phyloP scores from a whole-genome alignment of 2,329 filamentous ascomycete genomes.

The Arthrobotrys entomopaga region DNA sequence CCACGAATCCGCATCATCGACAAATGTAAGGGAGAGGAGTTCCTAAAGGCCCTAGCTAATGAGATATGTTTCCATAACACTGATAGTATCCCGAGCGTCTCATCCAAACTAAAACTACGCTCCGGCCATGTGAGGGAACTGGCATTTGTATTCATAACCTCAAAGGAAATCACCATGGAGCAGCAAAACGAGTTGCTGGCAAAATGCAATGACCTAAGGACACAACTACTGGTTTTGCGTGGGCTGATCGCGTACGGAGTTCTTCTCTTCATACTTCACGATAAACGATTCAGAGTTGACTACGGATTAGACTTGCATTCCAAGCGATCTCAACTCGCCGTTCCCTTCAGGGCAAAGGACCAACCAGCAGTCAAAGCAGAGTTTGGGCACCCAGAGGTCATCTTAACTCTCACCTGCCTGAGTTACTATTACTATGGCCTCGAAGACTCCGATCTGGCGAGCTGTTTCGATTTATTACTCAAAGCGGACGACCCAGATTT shows the following conservation, averaged over 20 bases:
- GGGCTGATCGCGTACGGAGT: constrained; percentile 70
- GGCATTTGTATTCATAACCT: constrained; percentile 19
- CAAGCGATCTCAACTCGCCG: constrained; percentile 65
- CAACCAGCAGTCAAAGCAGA: constrained; percentile 67
- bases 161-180: constrained; percentile 5
- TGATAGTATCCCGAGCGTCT: constrained; percentile 24
- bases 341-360: constrained; percentile 72
- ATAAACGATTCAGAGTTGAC: constrained; percentile 74
- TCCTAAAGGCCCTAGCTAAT: constrained; percentile 65
- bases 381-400: constrained; percentile 72
- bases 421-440: constrained; percentile 71
- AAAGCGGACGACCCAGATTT: constrained; percentile 66
- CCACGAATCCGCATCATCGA: constrained; percentile 58
- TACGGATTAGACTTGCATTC: constrained; percentile 67
- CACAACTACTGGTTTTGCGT: constrained; percentile 65
- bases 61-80: constrained; percentile 36
- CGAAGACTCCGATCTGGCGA: constrained; percentile 65
- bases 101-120: constrained; percentile 29
- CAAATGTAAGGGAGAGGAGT: constrained; percentile 57
- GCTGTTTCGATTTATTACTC: constrained; percentile 65
- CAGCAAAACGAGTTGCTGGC: constrained; percentile 17
- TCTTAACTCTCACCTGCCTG: constrained; percentile 69
- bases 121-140: background rate
- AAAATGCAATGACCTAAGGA: constrained; percentile 35
- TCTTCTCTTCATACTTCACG: constrained; percentile 66